phyloP scores from a whole-genome alignment of 257 asterid species.

The Ilex asprella region DNA sequence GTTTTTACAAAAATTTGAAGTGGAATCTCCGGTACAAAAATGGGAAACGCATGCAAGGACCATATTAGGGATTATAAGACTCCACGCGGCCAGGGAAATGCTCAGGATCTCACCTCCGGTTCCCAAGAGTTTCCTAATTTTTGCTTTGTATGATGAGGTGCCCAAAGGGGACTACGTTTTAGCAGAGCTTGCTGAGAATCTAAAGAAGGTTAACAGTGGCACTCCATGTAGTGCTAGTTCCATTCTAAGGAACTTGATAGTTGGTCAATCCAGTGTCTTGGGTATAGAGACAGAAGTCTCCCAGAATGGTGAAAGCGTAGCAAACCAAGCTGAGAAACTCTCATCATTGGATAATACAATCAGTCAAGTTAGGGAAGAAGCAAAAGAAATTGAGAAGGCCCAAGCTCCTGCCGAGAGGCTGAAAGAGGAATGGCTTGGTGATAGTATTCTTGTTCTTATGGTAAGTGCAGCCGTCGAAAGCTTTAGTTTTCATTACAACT shows the following conservation, averaged over 20 bases:
- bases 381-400: constrained; percentile 47
- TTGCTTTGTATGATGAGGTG: constrained; percentile 56
- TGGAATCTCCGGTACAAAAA: constrained; percentile 40
- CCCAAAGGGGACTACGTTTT: constrained; percentile 86
- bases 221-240: constrained; percentile 79
- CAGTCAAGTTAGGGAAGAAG: constrained; percentile 63
- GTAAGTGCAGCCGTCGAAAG: constrained; percentile 24
- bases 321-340: constrained; percentile 28
- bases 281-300: constrained; percentile 13
- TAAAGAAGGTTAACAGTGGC: constrained; percentile 34
- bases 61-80: constrained; percentile 69
- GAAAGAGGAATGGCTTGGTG: constrained; percentile 74
- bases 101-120: constrained; percentile 78
- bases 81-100: constrained; percentile 95
- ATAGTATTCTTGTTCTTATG: constrained; percentile 70
- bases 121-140: constrained; percentile 60
- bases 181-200: constrained; percentile 51
- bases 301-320: constrained; percentile 9
- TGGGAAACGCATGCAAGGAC: constrained; percentile 85
- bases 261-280: constrained; percentile 29
- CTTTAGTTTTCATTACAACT: too few relatives aligned
- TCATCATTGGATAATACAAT: constrained; percentile 55
- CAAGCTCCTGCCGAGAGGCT: constrained; percentile 52
- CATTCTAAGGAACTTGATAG: constrained; percentile 64
- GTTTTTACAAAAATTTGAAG: constrained; percentile 43